These are phyloP conservation scores for Populus simonii DNA, from an alignment of 345 rosid species.

Conservation along the genomic window DNA sequence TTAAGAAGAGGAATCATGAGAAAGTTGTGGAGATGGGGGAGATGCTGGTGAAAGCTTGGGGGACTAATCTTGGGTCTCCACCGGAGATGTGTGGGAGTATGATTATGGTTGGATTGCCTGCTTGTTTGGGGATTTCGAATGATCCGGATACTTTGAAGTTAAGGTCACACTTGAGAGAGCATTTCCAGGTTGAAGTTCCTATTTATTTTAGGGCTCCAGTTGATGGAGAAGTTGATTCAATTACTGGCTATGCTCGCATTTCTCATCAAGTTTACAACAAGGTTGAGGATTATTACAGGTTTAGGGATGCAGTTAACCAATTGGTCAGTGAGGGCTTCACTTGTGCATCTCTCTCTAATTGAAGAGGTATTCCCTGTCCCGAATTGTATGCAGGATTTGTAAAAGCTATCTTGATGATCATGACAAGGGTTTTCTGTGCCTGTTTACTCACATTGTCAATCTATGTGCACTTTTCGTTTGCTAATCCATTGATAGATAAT, in stretches of 20 bases:
- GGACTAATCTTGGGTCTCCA: constrained; percentile 83
- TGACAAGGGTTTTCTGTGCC: background rate
- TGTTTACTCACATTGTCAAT: no score
- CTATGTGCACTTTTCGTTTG: no score
- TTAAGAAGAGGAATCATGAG: constrained; percentile 82
- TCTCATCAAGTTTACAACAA: constrained; percentile 88
- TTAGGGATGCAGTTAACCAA: constrained; percentile 56
- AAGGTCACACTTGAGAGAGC: constrained; percentile 66
- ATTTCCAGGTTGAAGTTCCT: constrained; percentile 68
- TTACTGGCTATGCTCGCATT: constrained; percentile 78
- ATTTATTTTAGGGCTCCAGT: constrained; percentile 54
- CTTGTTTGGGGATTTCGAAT: constrained; percentile 50
- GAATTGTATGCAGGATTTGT: background rate
- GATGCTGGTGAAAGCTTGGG: constrained; percentile 84
- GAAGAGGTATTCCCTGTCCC: constrained; percentile 40
- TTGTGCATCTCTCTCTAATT: constrained; percentile 46
- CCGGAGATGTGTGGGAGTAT: constrained; percentile 77
- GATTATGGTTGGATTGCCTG: constrained; percentile 94
- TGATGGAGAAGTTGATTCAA: constrained; percentile 44
- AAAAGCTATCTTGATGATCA: background rate
- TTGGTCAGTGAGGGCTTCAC: constrained; percentile 54
- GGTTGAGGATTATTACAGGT: constrained; percentile 66
- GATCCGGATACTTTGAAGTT: constrained; percentile 55
- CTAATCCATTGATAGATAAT: no score
- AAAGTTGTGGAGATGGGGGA: constrained; percentile 73